Conservation (phyloP, 2,329 filamentous ascomycete genomes). For the Talaromyces sp. region DNA sequence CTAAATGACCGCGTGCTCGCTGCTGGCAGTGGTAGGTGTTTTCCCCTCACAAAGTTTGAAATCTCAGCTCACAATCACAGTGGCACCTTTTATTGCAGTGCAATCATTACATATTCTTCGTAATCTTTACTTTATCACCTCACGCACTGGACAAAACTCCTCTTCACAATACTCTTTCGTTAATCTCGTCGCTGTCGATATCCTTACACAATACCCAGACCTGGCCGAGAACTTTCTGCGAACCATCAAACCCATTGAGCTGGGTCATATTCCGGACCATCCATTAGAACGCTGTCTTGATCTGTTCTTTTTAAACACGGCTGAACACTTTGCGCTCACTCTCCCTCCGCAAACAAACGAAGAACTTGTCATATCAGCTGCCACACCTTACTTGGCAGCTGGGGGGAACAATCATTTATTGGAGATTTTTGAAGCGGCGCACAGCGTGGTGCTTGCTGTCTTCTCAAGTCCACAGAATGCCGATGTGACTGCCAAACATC, state of each 20-base stretch:
- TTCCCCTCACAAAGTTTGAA: conserved; percentile 1
- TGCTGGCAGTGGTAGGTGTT: conserved; percentile 44
- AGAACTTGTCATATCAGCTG: conserved; percentile 66
- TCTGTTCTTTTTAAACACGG: conserved; percentile 80
- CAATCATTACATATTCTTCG: conserved; percentile 70
- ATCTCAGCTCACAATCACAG: conserved; percentile 20
- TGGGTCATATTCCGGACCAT: conserved; percentile 55
- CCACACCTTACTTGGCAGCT: conserved; percentile 66
- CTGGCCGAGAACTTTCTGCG: conserved; percentile 63
- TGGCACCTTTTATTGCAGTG: conserved; percentile 62
- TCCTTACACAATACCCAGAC: conserved; percentile 65
- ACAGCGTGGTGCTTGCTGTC: conserved; percentile 74
- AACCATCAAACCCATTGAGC: conserved; percentile 53
- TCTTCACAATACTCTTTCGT: conserved; percentile 85
- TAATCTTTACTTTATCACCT: conserved; percentile 76
- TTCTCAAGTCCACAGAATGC: conserved; percentile 76
- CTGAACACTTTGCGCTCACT: conserved; percentile 73
- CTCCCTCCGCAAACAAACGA: conserved; percentile 65
- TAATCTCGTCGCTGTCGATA: conserved; percentile 75
- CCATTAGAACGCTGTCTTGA: conserved; percentile 70
- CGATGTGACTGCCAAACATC: conserved; percentile 61
- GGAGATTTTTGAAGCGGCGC: conserved; percentile 81
- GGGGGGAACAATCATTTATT: conserved; percentile 54
- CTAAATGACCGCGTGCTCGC: conserved; percentile 54
- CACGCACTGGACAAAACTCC: conserved; percentile 63